These are phyloP conservation scores for Tetracentron sinense DNA, from an alignment of 164 flowering plant genomes.

Conservation along the genomic window DNA sequence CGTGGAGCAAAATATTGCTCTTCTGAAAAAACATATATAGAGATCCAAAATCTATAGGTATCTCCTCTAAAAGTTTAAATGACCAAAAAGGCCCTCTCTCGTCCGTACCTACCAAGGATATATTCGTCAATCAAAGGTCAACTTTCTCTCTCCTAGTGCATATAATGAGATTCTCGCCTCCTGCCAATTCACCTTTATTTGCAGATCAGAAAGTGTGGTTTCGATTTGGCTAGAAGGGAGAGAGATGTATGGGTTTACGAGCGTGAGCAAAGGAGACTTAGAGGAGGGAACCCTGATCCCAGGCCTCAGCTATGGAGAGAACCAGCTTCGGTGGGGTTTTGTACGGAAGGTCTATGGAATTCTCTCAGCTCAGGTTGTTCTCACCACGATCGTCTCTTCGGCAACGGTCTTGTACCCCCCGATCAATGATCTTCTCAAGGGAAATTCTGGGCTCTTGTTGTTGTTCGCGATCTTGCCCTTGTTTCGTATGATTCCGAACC, in stretches of 20 bases:
- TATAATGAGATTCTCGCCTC: neutral
- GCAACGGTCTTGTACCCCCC: constrained; percentile 67
- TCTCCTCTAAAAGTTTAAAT: too few relatives aligned
- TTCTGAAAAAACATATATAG: too few relatives aligned
- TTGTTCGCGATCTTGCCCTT: constrained; percentile 73
- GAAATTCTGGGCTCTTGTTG: constrained; percentile 60
- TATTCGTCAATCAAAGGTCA: neutral
- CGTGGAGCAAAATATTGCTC: too few relatives aligned
- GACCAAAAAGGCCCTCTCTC: too few relatives aligned
- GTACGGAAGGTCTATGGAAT: constrained; percentile 93
- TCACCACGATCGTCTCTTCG: constrained; percentile 79
- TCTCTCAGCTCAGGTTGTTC: constrained; percentile 73
- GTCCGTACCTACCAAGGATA: neutral
- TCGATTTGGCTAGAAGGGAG: neutral
- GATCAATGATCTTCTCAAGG: constrained; percentile 58
- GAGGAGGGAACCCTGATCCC: constrained; percentile 77
- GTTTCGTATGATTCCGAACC: constrained; percentile 41
- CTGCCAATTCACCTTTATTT: neutral
- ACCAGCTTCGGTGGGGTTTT: constrained; percentile 93
- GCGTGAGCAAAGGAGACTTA: constrained; percentile 47
- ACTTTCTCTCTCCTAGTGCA: neutral
- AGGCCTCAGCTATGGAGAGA: constrained; percentile 74
- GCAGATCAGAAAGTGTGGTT: neutral
- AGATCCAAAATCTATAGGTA: too few relatives aligned
- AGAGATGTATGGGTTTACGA: constrained; percentile 51